phyloP scores from a whole-genome alignment of 257 asterid genomes.

The Cinchona pubescens region DNA sequence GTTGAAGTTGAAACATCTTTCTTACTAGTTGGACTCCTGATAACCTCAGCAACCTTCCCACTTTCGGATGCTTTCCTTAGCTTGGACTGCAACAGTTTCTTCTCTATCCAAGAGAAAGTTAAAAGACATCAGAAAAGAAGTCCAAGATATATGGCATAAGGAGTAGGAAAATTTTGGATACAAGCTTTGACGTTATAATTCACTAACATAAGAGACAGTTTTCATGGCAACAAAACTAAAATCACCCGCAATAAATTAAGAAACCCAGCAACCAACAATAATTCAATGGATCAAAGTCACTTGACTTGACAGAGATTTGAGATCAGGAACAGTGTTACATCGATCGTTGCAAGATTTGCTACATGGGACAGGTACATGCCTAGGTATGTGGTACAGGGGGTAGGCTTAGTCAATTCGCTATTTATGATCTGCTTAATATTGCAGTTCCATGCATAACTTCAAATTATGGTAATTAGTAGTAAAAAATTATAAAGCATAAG shows the following conservation, averaged over 20 bases:
- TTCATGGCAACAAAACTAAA: background rate
- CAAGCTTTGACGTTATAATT: background rate
- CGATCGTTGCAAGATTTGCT: too few species aligned
- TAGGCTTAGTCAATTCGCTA: too few species aligned
- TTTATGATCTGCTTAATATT: too few species aligned
- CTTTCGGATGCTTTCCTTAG: constrained; percentile 69
- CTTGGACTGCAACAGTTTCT: constrained; percentile 77
- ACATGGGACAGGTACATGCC: too few species aligned
- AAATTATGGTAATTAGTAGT: too few species aligned
- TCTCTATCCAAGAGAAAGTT: constrained; percentile 56
- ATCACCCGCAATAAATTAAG: background rate
- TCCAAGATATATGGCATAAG: background rate
- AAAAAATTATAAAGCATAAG: too few species aligned
- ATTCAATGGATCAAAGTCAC: background rate
- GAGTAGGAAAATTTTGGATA: too few species aligned
- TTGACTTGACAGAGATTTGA: background rate
- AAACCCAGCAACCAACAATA: background rate
- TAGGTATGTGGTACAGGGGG: too few species aligned
- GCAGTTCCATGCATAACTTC: too few species aligned
- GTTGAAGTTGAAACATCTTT: constrained; percentile 82
- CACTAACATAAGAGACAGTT: background rate
- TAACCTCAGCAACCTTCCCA: constrained; percentile 51
- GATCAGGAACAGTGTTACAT: too few species aligned
- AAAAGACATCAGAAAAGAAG: constrained; percentile 6
- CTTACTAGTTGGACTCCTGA: constrained; percentile 40